These are phyloP conservation scores for Colletotrichum australisinense DNA, from an alignment of 2,329 filamentous ascomycete species.

Conservation along the genomic window DNA sequence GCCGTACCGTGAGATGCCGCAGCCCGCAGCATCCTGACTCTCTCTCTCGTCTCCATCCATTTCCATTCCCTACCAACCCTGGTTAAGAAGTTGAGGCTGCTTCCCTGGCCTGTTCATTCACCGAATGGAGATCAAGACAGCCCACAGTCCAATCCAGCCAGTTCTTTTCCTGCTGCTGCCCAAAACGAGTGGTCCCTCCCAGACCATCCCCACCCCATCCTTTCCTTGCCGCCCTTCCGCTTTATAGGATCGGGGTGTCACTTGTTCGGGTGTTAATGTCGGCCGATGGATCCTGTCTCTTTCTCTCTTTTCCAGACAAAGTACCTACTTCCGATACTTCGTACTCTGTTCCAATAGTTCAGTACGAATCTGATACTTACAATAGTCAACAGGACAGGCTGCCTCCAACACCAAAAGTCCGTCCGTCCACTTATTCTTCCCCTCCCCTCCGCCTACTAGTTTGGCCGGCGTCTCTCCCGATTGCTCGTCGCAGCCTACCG, in stretches of 20 bases:
- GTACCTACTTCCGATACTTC: too few species aligned
- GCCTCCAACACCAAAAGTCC: not conserved
- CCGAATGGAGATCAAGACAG: not conserved
- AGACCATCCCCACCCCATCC: not conserved
- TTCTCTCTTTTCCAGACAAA: not conserved
- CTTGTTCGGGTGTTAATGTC: conserved; percentile 13
- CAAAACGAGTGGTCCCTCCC: not conserved
- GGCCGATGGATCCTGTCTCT: not conserved
- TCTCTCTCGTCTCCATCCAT: not conserved
- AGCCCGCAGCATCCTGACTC: not conserved
- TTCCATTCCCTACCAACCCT: too few species aligned
- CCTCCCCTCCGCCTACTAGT: not conserved
- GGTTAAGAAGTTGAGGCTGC: not conserved
- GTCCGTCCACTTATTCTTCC: not conserved
- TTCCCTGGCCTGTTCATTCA: not conserved
- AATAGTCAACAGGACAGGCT: conserved; percentile 20
- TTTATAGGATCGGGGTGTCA: conserved; percentile 7
- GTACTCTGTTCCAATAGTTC: not conserved
- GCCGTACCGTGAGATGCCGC: not conserved
- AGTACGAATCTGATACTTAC: too few species aligned
- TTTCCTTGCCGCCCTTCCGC: conserved; percentile 29
- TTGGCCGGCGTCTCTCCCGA: not conserved
- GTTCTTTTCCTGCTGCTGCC: not conserved
- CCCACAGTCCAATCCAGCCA: not conserved
- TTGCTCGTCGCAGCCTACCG: not conserved